Evolutionary conservation across 2,329 filamentous ascomycete species (phyloP).

Genomic region (Pleomassaria siparia): DNA sequence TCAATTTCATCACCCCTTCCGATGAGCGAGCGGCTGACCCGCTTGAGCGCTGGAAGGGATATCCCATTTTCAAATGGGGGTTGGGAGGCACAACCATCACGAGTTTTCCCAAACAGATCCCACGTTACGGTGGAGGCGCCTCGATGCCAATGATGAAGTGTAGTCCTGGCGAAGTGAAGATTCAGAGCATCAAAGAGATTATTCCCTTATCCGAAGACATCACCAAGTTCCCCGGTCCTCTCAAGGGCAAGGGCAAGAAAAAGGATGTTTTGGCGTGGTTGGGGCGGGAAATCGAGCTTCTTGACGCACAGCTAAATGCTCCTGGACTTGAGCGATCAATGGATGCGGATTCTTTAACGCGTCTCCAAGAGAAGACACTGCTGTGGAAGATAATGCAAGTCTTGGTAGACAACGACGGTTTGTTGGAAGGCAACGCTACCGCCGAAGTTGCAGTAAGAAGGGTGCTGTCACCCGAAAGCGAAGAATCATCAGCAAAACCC

Average conservation of each 20-base stretch:
- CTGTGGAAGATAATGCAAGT: slow-evolving; percentile 84
- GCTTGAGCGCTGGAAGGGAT: slow-evolving; percentile 86
- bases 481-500: slow-evolving; percentile 20
- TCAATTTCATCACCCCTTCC: slow-evolving; percentile 58
- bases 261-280: slow-evolving; percentile 89
- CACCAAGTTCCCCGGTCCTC: slow-evolving; percentile 82
- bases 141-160: slow-evolving; percentile 76
- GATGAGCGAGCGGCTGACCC: slow-evolving; percentile 67
- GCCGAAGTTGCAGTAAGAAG: slow-evolving; percentile 75
- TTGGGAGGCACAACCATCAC: slow-evolving; percentile 80
- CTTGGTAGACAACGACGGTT: slow-evolving; percentile 84
- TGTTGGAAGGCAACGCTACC: slow-evolving; percentile 69
- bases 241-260: slow-evolving; percentile 90
- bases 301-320: slow-evolving; percentile 59
- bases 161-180: slow-evolving; percentile 76
- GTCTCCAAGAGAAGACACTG: slow-evolving; percentile 75
- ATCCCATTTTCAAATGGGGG: slow-evolving; percentile 84
- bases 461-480: slow-evolving; percentile 65
- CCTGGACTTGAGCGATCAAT: slow-evolving; percentile 53
- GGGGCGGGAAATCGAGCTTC: slow-evolving; percentile 68
- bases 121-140: slow-evolving; percentile 78
- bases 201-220: slow-evolving; percentile 71
- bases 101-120: slow-evolving; percentile 85
- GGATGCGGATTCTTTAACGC: slow-evolving; percentile 64
- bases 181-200: slow-evolving; percentile 74